A percentile compares a stretch with the other conserved stretches of the same genome.
phyloP scores from a whole-genome alignment of 108 stramenopile species.

The Cylindrotheca fusiformis region DNA sequence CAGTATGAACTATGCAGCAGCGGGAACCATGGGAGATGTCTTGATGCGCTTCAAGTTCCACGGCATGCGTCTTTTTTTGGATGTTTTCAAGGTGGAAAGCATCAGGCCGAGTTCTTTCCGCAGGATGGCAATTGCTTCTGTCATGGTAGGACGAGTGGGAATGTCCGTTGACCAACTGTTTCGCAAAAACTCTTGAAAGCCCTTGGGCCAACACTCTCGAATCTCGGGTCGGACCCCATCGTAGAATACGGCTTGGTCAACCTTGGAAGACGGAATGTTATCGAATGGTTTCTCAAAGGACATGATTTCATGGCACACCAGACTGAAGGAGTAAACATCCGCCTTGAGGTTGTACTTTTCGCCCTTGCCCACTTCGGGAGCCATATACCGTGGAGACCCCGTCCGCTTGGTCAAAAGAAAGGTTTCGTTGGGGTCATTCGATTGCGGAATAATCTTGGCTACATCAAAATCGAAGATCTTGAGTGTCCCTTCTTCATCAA shows the following conservation, averaged over 20 bases:
- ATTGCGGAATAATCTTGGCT: constrained; percentile 25
- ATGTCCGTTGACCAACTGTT: constrained; percentile 9
- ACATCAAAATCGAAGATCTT: constrained; percentile 38
- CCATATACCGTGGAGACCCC: constrained; percentile 35
- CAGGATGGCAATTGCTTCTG: not conserved
- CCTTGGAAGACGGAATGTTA: not conserved
- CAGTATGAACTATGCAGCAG: too few species aligned
- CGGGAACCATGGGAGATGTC: not conserved
- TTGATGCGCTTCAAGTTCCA: not conserved
- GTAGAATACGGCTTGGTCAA: constrained; percentile 1
- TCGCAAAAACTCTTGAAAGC: not conserved
- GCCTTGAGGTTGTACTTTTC: constrained; percentile 37
- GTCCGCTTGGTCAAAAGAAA: constrained; percentile 20
- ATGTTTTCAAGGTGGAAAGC: not conserved
- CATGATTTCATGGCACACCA: constrained; percentile 37
- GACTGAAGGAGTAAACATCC: constrained; percentile 48
- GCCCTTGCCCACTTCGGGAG: constrained; percentile 38
- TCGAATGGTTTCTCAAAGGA: constrained; percentile 23
- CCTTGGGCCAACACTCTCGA: not conserved
- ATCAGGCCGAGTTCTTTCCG: not conserved
- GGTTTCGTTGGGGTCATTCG: constrained; percentile 15
- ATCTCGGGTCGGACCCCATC: constrained; percentile 9
- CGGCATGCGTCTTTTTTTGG: not conserved
- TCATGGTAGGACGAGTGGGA: constrained; percentile 14
- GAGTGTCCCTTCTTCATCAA: constrained; percentile 8